These are phyloP conservation scores for Patellaria atrata DNA, from an alignment of 495 filamentous ascomycete genomes.

Conservation along the genomic window DNA sequence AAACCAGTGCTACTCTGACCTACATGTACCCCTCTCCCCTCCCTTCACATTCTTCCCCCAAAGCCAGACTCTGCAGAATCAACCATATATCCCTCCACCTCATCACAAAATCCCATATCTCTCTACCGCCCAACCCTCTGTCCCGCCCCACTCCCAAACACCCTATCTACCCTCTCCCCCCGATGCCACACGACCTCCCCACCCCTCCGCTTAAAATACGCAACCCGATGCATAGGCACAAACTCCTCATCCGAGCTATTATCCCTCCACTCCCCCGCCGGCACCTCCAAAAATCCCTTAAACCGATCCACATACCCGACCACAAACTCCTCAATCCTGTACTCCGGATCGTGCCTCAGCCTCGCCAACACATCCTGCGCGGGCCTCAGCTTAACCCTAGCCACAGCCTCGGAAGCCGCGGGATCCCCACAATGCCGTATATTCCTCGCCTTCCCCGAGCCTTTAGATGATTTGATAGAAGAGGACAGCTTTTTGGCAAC, in stretches of 20 bases:
- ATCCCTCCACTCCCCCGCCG: slow-evolving; percentile 51
- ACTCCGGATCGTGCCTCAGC: slow-evolving; percentile 51
- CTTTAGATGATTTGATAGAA: too few relatives aligned
- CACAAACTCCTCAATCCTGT: slow-evolving; percentile 49
- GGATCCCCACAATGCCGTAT: too few relatives aligned
- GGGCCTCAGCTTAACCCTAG: slow-evolving; percentile 27
- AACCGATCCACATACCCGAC: slow-evolving; percentile 70
- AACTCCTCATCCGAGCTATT: slow-evolving; percentile 74
- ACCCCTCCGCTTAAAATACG: slow-evolving; percentile 49
- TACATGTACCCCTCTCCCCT: too few relatives aligned
- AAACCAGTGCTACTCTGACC: too few relatives aligned
- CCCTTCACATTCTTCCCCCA: too few relatives aligned
- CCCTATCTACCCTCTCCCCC: slow-evolving; percentile 37
- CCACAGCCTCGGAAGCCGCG: too few relatives aligned
- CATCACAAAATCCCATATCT: too few relatives aligned
- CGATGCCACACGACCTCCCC: slow-evolving; percentile 42
- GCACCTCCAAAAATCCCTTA: slow-evolving; percentile 46
- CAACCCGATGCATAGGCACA: slow-evolving; percentile 66
- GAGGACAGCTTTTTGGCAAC: too few relatives aligned
- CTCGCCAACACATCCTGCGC: slow-evolving; percentile 54
- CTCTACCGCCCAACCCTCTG: slow-evolving; percentile 2
- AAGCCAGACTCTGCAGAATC: too few relatives aligned
- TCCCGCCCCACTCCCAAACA: slow-evolving; percentile 41
- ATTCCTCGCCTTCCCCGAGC: too few relatives aligned
- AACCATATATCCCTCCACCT: too few relatives aligned